Evolutionary conservation across 345 rosid species (phyloP), one percentile per base, ranked within the genome.

Genomic region (Nephelium lappaceum): DNA sequence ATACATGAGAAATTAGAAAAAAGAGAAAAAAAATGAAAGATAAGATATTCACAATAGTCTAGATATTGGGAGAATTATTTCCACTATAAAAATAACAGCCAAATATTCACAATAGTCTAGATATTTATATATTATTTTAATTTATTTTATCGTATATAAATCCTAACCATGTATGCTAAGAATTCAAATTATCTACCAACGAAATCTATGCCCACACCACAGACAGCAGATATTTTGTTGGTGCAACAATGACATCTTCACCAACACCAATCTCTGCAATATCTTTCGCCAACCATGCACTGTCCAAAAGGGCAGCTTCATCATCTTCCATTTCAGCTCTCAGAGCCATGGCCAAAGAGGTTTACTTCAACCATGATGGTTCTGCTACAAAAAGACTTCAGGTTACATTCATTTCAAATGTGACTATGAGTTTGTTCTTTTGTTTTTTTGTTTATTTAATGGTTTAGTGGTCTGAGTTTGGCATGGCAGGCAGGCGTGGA

Each of bases 331-430:
- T 43, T 25, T 68, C 65, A 8, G 78, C 63, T 76, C 81, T 86
- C 57, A 88, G 82, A 83, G 88, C 95, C 86, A 81, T 86, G 75
- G 87, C 91, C 83, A 95, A 93, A 75, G 95, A 93, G 42, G 79
- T 95, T 77, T 82, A 90, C 86, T 95, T 95, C 78, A 95, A 95
- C 92, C 92, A 78, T 77, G 95, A 93, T 79, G 97, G 98, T 60
- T 92, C 93, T 12, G 89, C 90, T 60, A 90, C 95, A 63, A 93
- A 82, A 88, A 95, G 90, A 76, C 97, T 93, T 69, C 91, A 90
- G 97, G 98, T 95, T 42, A 73, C 79, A 53, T 24, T 19, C 77
- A 47, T 31, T 21, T 27, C 10, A 8, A 5, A 41, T 67, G 15
- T 18, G 3, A 2, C n/a, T 23, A 6, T 10, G 27, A 11, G 66